These are phyloP conservation scores for Jaltomata sinuosa DNA, from an alignment of 257 asterid species.

Conservation along the genomic window DNA sequence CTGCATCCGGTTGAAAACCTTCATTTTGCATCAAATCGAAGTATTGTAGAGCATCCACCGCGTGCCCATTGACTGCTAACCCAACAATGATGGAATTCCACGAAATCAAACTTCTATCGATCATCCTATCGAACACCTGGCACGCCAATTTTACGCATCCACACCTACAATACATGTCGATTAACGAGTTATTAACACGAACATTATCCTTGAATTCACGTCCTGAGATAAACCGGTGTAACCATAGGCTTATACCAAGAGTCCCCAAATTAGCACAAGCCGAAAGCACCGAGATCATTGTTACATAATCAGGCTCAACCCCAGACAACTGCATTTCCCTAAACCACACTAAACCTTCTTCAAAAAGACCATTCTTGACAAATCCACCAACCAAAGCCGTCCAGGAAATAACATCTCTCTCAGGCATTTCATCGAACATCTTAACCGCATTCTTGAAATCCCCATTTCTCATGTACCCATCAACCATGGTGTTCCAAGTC, in stretches of 20 bases:
- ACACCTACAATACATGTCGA: slow-evolving; percentile 74
- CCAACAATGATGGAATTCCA: slow-evolving; percentile 79
- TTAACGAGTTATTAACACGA: slow-evolving; percentile 46
- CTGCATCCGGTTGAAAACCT: slow-evolving; percentile 53
- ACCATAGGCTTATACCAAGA: slow-evolving; percentile 65
- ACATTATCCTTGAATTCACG: slow-evolving; percentile 23
- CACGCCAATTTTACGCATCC: slow-evolving; percentile 58
- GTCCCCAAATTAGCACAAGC: slow-evolving; percentile 67
- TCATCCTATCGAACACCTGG: slow-evolving; percentile 52
- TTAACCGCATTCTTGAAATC: slow-evolving; percentile 34
- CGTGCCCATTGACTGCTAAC: slow-evolving; percentile 54
- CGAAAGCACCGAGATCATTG: slow-evolving; percentile 47
- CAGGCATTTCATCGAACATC: slow-evolving; percentile 69
- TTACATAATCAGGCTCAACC: slow-evolving; percentile 54
- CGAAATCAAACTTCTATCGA: slow-evolving; percentile 47
- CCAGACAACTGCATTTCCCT: slow-evolving; percentile 52
- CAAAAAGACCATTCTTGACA: slow-evolving; percentile 40
- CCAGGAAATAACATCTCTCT: slow-evolving; percentile 67
- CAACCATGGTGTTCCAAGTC: slow-evolving; percentile 67
- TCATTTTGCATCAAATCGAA: slow-evolving; percentile 38
- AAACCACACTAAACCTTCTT: slow-evolving; percentile 59
- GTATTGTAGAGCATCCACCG: slow-evolving; percentile 40
- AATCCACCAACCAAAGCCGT: slow-evolving; percentile 68
- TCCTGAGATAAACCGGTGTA: slow-evolving; percentile 36
- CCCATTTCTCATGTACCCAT: slow-evolving; percentile 57